Evolutionary conservation across 768 basidiomycete species (phyloP).

Genomic region (Macrolepiota albuminosa): DNA sequence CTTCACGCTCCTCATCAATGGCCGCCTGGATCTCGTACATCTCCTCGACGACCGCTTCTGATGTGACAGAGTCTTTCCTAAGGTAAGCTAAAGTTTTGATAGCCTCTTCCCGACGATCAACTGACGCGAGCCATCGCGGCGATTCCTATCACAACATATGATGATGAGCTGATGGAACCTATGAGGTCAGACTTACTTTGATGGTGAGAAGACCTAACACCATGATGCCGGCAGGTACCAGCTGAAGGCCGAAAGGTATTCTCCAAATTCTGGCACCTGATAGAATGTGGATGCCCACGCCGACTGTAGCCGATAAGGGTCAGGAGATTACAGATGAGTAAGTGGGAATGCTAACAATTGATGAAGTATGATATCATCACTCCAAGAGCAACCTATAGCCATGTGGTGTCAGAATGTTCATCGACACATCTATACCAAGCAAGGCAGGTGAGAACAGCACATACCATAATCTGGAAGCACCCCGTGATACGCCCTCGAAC

Average conservation of each 20-base stretch:
- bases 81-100: conserved; percentile 59
- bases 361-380: conserved; percentile 86
- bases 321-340: not conserved
- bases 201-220: conserved; percentile 61
- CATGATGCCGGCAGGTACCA: conserved; percentile 77
- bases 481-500: conserved; percentile 85
- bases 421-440: no score
- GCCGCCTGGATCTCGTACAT: conserved; percentile 81
- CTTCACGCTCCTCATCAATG: conserved; percentile 66
- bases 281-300: conserved; percentile 51
- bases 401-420: not conserved
- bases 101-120: conserved; percentile 50
- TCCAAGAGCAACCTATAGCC: conserved; percentile 57
- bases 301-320: conserved; percentile 33
- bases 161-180: no score
- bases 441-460: not conserved
- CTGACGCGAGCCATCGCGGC: conserved; percentile 72
- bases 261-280: conserved; percentile 54
- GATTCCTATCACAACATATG: conserved; percentile 46
- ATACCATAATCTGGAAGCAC: conserved; percentile 79
- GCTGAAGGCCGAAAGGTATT: conserved; percentile 73
- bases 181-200: conserved; percentile 36
- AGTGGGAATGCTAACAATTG: conserved; percentile 49
- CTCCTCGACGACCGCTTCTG: conserved; percentile 48
- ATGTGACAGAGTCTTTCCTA: conserved; percentile 40